These are phyloP conservation scores for Annulohypoxylon truncatum DNA, from an alignment of 2,329 filamentous ascomycete genomes.

Conservation along the genomic window DNA sequence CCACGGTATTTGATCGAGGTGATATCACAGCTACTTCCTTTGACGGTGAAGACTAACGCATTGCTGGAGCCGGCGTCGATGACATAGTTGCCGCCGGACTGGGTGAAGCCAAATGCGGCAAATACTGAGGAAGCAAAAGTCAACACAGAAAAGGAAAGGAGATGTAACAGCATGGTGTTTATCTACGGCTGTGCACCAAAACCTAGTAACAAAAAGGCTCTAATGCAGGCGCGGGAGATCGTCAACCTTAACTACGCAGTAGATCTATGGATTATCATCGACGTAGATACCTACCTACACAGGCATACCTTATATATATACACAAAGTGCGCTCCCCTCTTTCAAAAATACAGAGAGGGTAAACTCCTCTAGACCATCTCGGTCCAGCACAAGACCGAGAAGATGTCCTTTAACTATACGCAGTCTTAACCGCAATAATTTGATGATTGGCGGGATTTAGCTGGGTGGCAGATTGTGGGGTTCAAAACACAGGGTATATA, in stretches of 20 bases:
- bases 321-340: neutral
- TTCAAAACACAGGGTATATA: constrained; percentile 22
- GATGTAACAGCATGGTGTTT: constrained; percentile 45
- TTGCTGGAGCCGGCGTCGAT: constrained; percentile 58
- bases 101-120: constrained; percentile 51
- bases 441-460: constrained; percentile 31
- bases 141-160: constrained; percentile 41
- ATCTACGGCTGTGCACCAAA: neutral
- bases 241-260: constrained; percentile 27
- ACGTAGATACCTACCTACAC: neutral
- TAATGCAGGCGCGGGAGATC: constrained; percentile 24
- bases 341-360: neutral
- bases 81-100: constrained; percentile 52
- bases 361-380: constrained; percentile 14
- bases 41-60: constrained; percentile 63
- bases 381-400: constrained; percentile 32
- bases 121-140: constrained; percentile 46
- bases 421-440: neutral
- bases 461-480: constrained; percentile 15
- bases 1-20: constrained; percentile 71
- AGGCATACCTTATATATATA: neutral
- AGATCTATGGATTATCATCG: constrained; percentile 14
- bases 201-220: constrained; percentile 1
- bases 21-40: constrained; percentile 69
- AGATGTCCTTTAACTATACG: constrained; percentile 4